phyloP scores from a whole-genome alignment of 1,284 basidiomycete species.

The Leccinum ponderosum region DNA sequence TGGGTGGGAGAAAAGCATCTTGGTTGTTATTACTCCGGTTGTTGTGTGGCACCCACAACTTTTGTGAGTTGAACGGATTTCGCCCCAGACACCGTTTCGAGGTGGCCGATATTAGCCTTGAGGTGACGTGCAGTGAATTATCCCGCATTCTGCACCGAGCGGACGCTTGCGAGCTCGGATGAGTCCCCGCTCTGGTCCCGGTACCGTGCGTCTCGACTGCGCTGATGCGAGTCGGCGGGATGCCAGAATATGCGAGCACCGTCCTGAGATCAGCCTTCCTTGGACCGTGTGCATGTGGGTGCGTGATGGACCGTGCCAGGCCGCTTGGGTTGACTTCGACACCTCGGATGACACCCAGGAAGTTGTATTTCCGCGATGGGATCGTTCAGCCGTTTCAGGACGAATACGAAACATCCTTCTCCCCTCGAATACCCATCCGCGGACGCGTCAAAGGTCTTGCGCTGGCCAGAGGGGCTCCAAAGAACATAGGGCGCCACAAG shows the following conservation, averaged over 20 bases:
- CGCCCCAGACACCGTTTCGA: slow-evolving; percentile 71
- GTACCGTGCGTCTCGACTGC: slow-evolving; percentile 77
- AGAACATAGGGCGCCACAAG: slow-evolving; percentile 55
- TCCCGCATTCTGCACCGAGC: slow-evolving; percentile 44
- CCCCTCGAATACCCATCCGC: slow-evolving; percentile 72
- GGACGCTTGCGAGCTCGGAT: slow-evolving; percentile 61
- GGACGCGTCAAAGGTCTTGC: slow-evolving; percentile 67
- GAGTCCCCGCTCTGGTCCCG: slow-evolving; percentile 68
- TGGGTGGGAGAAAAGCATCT: not conserved
- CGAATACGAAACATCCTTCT: slow-evolving; percentile 73
- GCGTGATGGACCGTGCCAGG: slow-evolving; percentile 55
- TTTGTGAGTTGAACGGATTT: slow-evolving; percentile 40
- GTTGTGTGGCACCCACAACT: slow-evolving; percentile 57
- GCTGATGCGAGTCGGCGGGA: slow-evolving; percentile 49
- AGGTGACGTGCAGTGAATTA: slow-evolving; percentile 63
- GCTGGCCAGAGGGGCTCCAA: slow-evolving; percentile 64
- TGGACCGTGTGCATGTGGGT: slow-evolving; percentile 56
- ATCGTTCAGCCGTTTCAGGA: slow-evolving; percentile 68
- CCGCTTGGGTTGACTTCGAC: slow-evolving; percentile 72
- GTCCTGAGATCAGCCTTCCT: slow-evolving; percentile 54
- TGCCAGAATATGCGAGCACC: slow-evolving; percentile 47
- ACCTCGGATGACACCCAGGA: slow-evolving; percentile 67
- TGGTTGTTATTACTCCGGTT: slow-evolving; percentile 23
- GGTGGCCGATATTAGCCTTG: slow-evolving; percentile 73
- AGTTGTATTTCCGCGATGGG: slow-evolving; percentile 62